Percentiles rank a stretch among this genome's conserved stretches.
Evolutionary conservation across 805 yeast genomes (phyloP).

Genomic region (Ascoidea rubescens): DNA sequence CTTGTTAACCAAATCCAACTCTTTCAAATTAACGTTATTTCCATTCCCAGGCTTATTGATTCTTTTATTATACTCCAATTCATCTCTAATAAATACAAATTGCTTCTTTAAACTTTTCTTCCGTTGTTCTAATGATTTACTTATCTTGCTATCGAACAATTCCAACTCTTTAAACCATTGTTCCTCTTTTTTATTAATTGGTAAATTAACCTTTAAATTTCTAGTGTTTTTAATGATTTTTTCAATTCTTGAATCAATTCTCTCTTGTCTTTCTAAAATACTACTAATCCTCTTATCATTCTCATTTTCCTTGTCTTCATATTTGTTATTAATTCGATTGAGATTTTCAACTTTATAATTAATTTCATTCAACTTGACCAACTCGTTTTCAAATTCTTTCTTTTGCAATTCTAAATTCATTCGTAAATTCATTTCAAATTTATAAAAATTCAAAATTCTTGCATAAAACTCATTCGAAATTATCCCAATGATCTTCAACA

Average conservation of each 20-base stretch:
- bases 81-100: background rate
- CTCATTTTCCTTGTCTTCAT: too few relatives aligned
- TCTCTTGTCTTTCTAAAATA: background rate
- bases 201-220: background rate
- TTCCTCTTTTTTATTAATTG: background rate
- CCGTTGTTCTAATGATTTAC: background rate
- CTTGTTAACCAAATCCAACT: too few relatives aligned
- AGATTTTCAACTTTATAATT: too few relatives aligned
- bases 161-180: background rate
- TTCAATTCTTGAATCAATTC: background rate
- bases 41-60: background rate
- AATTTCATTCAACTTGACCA: background rate
- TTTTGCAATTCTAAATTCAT: background rate
- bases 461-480: background rate
- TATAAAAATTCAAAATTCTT: too few relatives aligned
- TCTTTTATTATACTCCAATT: too few relatives aligned
- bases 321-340: too few relatives aligned
- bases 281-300: too few relatives aligned
- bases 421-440: background rate
- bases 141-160: too few relatives aligned
- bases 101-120: background rate
- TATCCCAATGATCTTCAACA: too few relatives aligned
- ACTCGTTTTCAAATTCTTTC: background rate
- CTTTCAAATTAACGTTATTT: too few relatives aligned
- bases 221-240: too few relatives aligned